Base-by-base conservation (phyloP, 768 basidiomycete species). In the Boletus sp. region DNA sequence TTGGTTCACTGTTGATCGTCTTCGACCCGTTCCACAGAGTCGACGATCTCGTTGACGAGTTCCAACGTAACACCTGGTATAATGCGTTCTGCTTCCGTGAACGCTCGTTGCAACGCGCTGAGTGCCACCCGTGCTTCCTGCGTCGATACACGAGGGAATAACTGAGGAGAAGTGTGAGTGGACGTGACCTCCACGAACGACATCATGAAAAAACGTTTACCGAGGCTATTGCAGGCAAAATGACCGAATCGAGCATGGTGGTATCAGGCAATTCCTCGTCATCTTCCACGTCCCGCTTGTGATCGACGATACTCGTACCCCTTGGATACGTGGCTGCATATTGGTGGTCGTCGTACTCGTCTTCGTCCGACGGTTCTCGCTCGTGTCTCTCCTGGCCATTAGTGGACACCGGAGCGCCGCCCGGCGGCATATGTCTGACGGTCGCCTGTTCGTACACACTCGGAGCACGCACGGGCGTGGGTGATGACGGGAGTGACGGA, bases 21-120 rank as follows among this genome's bases (percentile, higher is more conserved):
- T 60, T 92, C 90, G 39, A 94, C 90, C 61, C 89, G 24, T 24
- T 24, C 24, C 24, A 24, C 24, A 14, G 91, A 92, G 70, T 94
- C 24, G 24, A 24, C 24, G 24, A 24, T 24, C 24, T 24, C 24
- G 67, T 92, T 90, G 52, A 97, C 90, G 48, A 98, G 80, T 58
- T 96, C 96, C 75, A 90, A 77, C 24, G 94, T 91, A 32, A 99
- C 87, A 5, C 97, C 97, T 8, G 97, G 97, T 63, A 98, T 97
- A 54, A 93, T 88, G 57, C 90, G 81, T 75, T 99, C 97, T 12
- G 95, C 95, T 30, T 97, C 93, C 29, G 92, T 91, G 67, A 98
- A 95, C 3, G 97, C 95, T 32, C 90, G 82, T 63, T 97, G 24
- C 11, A 98, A 78, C 49, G 90, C 82, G 56, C 87, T 89, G 50